phyloP scores from a whole-genome alignment of 202 grass and related monocot genomes.

The Zoysia matrella region DNA sequence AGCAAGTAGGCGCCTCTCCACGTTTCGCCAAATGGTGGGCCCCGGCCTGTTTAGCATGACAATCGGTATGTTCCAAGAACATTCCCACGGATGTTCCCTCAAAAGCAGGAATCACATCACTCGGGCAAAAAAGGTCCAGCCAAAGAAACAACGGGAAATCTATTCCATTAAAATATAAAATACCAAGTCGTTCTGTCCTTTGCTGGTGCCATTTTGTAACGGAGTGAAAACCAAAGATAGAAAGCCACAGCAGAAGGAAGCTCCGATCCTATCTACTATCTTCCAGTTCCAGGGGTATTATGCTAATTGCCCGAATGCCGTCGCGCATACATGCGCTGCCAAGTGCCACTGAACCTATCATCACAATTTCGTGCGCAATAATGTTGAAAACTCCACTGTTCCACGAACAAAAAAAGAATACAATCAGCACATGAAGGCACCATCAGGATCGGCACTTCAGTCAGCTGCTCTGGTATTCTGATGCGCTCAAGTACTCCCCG shows the following conservation, averaged over 20 bases:
- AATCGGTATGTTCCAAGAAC: background rate
- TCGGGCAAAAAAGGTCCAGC: background rate
- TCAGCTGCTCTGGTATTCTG: conserved; percentile 62
- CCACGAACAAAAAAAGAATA: background rate
- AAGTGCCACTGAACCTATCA: background rate
- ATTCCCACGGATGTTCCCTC: conserved; percentile 12
- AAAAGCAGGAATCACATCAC: background rate
- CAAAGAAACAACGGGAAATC: background rate
- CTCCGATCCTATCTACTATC: background rate
- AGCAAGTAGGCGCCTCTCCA: background rate
- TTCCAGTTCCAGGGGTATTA: background rate
- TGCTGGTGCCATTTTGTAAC: background rate
- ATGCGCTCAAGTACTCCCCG: conserved; percentile 84
- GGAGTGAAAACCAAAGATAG: background rate
- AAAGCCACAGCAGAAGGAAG: background rate
- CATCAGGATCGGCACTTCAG: background rate
- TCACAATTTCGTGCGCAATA: background rate
- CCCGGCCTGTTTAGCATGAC: background rate
- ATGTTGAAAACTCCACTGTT: background rate
- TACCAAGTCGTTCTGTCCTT: background rate
- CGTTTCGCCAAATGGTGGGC: background rate
- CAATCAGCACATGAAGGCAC: background rate
- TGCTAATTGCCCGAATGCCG: background rate
- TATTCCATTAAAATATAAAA: background rate
- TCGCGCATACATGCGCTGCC: background rate